Evolutionary conservation across 2,329 filamentous ascomycete genomes (phyloP).

Genomic region (Pestalotiopsis fici): DNA sequence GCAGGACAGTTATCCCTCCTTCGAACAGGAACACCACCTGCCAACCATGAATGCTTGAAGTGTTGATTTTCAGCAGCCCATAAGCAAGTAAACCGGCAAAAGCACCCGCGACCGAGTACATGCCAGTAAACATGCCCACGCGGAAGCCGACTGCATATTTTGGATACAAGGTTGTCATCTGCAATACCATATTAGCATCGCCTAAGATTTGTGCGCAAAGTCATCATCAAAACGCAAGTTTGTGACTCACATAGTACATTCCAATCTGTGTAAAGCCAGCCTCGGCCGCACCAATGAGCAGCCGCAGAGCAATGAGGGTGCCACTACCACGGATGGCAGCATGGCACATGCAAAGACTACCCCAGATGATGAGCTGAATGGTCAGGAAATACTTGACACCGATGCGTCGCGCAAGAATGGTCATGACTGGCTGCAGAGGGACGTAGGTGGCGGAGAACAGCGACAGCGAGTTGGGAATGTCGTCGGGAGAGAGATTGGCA

Average conservation of each 20-base stretch:
- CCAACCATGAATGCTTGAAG: constrained; percentile 12
- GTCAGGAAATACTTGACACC: constrained; percentile 15
- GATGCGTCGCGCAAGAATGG: constrained; percentile 18
- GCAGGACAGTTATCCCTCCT: constrained; percentile 19
- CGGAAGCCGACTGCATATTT: constrained; percentile 17
- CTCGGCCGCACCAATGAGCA: constrained; percentile 21
- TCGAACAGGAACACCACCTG: constrained; percentile 19
- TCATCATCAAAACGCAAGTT: background rate
- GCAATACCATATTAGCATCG: background rate
- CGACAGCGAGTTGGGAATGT: constrained; percentile 21
- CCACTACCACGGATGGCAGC: constrained; percentile 14
- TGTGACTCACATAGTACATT: constrained; percentile 14
- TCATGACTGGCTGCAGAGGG: constrained; percentile 21
- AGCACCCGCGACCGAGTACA: constrained; percentile 22
- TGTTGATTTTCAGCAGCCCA: constrained; percentile 11
- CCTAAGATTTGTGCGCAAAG: background rate
- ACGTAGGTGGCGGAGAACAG: constrained; percentile 23
- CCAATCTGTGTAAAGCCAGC: constrained; percentile 21
- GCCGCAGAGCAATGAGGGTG: constrained; percentile 16
- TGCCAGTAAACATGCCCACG: constrained; percentile 16
- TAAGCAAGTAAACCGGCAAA: constrained; percentile 23
- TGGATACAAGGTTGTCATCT: constrained; percentile 18
- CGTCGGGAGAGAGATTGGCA: constrained; percentile 18
- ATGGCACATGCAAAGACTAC: constrained; percentile 22
- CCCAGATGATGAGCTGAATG: constrained; percentile 17